Percentiles rank a stretch among this genome's conserved stretches.
Evolutionary conservation across 1,284 basidiomycete genomes (phyloP).

Genomic region (Neolentinus lepideus): DNA sequence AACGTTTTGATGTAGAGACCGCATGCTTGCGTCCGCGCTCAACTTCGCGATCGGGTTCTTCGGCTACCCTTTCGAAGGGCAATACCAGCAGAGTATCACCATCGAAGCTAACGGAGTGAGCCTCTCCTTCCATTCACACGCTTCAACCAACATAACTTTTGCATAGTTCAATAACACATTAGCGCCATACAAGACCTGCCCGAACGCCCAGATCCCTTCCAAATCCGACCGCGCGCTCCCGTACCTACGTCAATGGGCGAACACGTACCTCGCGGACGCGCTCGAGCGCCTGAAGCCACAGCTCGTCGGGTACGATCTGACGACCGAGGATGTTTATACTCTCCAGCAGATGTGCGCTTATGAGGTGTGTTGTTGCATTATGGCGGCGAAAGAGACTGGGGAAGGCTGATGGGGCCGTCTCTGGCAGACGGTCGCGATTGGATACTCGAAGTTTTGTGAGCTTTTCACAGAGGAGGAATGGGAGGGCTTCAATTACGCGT

Average conservation of each 20-base stretch:
- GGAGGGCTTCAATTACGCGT: slow-evolving; percentile 84
- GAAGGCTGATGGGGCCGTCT: neutral
- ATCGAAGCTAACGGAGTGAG: slow-evolving; percentile 50
- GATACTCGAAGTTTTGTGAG: slow-evolving; percentile 85
- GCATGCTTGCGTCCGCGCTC: slow-evolving; percentile 76
- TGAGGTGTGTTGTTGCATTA: slow-evolving; percentile 48
- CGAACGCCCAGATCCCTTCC: slow-evolving; percentile 33
- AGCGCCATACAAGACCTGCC: slow-evolving; percentile 67
- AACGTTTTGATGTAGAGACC: slow-evolving; percentile 34
- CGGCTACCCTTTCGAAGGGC: slow-evolving; percentile 69
- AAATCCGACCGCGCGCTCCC: slow-evolving; percentile 51
- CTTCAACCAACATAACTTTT: neutral
- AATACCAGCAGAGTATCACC: slow-evolving; percentile 78
- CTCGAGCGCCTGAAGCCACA: slow-evolving; percentile 52
- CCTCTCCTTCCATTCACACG: neutral
- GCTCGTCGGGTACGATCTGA: slow-evolving; percentile 59
- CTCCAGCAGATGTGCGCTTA: slow-evolving; percentile 82
- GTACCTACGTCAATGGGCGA: slow-evolving; percentile 59
- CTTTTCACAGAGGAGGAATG: slow-evolving; percentile 89
- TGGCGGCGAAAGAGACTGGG: neutral
- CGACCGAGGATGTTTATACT: slow-evolving; percentile 63
- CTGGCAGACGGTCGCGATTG: slow-evolving; percentile 77
- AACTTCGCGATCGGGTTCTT: slow-evolving; percentile 89
- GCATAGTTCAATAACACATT: slow-evolving; percentile 78
- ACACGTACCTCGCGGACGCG: slow-evolving; percentile 66